Base-by-base conservation (phyloP, 164 flowering plant genomes). In the Hamamelis virginiana region DNA sequence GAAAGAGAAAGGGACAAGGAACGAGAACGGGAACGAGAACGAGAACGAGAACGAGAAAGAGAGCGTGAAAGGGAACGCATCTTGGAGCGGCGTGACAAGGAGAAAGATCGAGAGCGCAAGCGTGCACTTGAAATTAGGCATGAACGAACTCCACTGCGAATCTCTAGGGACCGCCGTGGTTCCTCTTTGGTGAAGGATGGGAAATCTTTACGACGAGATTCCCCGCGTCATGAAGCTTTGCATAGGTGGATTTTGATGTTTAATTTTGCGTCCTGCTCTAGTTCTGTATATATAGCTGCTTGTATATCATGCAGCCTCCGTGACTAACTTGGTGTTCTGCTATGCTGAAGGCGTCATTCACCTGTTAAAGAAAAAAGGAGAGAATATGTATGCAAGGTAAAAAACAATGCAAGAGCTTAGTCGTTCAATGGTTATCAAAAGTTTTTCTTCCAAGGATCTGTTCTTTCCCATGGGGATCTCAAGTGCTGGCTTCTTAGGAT, bases 331-430 rank as follows among this genome's bases (percentile, higher is more conserved):
- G 78, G 66, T 94, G 80, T 81, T 93, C 91, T 90, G 75, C 84
- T 80, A 82, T 90, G 79, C 95, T 96, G 97, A 96, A 96, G 98
- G 99, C 95, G 82, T 72, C 90, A 67, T 69, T 86, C 97, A 83
- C 99, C 98, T 65, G 84, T 87, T 80, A 90, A 85, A 83, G 94
- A 88, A 77, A 92, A 87, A 85, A 85, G 97, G 81, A 92, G 97
- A 80, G 99, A 93, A 52, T 96, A 96, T 90, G 79, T 86, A 74
- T 91, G 98, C 97, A 96, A 96, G 99, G 99, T 96, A 96, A 90
- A 86, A 63, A 46, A 41, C 67, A 81, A 67, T 66, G 51, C 73
- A 78, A 72, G 79, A 78, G 82, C 66, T 78, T 72, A 66, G 72
- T 72, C 69, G 63, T 82, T 78, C 69, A 64, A 28, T 75, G 75